Base-by-base conservation (phyloP, 106 monocot genomes). In the Dactylorhiza incarnata region DNA sequence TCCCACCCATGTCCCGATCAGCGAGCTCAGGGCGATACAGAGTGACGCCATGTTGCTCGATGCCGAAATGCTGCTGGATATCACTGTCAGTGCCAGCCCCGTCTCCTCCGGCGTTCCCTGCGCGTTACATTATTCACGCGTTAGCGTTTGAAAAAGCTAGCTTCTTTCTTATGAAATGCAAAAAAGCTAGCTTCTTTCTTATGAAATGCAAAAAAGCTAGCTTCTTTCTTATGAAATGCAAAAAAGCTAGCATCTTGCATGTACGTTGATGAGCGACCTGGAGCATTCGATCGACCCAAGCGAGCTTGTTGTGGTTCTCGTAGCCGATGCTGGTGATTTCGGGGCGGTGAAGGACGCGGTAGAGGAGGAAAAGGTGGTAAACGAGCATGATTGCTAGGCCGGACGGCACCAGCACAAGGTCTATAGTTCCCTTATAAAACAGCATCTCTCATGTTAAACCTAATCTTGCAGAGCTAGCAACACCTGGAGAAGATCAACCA, bases 241-340 rank as follows among this genome's bases (percentile, higher is more conserved):
- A 37, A 0, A 37, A 37, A 37, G 37, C 37, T 37, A 37, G 37
- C 37, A 3, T 37, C 2, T 37, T 37, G 37, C 37, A 37, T 37
- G 37, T n/a, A n/a, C n/a, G n/a, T 5, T 43, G 17, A 45, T 7
- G 29, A 44, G 19, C 3, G 43, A 89, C 92, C 92, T 76, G 81
- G 48, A 95, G 65, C 87, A 95, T 86, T 20, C 92, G 79, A 15
- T 76, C 68, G 7, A 95, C 92, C 95, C 95, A 95, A 0, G 95
- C 92, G 26, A 62, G 84, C 74, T 89, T 89, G 81, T 95, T 92
- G 72, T 95, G 91, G 85, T 92, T 95, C 81, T 95, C 95, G 43
- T 89, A 92, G 9, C 95, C 92, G 37, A 95, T 81, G 4, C 87
- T 89, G 1, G 92, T 95, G 23, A 82, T 83, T 45, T 84, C 80